These are phyloP conservation scores for Silene noctiflora DNA, from an alignment of 179 eudicot species.

Conservation along the genomic window DNA sequence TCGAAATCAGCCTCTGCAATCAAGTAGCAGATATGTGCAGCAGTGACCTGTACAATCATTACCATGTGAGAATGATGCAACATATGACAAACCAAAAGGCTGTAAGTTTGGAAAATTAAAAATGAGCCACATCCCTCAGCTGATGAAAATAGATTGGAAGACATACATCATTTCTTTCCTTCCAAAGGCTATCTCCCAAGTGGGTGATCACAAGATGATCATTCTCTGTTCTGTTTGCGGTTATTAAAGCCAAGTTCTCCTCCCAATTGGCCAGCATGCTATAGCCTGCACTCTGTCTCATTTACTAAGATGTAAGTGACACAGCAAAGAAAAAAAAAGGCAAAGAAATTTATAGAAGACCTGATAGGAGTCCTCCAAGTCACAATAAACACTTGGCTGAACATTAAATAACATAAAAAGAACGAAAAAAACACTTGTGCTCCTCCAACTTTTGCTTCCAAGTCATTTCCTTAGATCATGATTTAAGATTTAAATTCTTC, in stretches of 20 bases:
- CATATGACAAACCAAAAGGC: no score
- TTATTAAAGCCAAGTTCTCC: constrained; percentile 87
- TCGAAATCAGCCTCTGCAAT: constrained; percentile 89
- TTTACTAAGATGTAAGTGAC: constrained; percentile 12
- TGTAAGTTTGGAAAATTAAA: no score
- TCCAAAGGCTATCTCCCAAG: constrained; percentile 93
- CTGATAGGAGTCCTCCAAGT: background rate
- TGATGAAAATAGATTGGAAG: no score
- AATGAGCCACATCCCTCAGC: no score
- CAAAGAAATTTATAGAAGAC: background rate
- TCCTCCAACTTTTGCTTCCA: background rate
- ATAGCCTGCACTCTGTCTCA: constrained; percentile 39
- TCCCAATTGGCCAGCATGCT: constrained; percentile 88
- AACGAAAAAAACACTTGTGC: background rate
- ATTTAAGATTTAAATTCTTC: background rate
- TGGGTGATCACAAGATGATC: constrained; percentile 90
- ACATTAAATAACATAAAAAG: background rate
- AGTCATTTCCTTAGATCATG: background rate
- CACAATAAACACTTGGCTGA: background rate
- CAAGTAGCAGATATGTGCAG: constrained; percentile 94
- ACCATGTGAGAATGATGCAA: constrained; percentile 22
- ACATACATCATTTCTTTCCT: constrained; percentile 75
- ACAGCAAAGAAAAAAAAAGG: background rate
- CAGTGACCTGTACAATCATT: constrained; percentile 50
- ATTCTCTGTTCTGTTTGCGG: constrained; percentile 93